phyloP scores from a whole-genome alignment of 805 yeast genomes.

The Groenewaldozyma tartarivorans region DNA sequence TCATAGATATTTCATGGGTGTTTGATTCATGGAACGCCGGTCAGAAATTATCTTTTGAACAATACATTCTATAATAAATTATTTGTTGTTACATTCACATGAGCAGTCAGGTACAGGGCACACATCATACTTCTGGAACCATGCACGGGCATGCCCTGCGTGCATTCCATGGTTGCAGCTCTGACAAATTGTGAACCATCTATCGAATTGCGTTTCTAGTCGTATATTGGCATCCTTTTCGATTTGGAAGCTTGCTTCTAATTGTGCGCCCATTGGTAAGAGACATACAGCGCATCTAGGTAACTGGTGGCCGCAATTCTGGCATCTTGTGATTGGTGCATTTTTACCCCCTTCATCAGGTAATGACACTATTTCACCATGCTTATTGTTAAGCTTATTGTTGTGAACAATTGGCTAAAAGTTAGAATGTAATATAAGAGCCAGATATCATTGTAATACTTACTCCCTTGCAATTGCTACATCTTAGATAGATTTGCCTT shows the following conservation, averaged over 20 bases:
- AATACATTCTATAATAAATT: too few species aligned
- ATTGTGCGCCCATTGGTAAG: slow-evolving; percentile 55
- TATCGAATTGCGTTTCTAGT: slow-evolving; percentile 43
- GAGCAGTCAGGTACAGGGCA: slow-evolving; percentile 94
- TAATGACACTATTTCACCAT: background rate
- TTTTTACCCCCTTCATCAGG: background rate
- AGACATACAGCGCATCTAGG: slow-evolving; percentile 90
- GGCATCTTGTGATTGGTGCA: slow-evolving; percentile 36
- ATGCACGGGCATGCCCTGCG: slow-evolving; percentile 90
- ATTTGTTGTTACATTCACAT: slow-evolving; percentile 56
- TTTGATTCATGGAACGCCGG: too few species aligned
- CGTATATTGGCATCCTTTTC: slow-evolving; percentile 15
- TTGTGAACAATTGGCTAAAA: background rate
- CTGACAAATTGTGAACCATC: slow-evolving; percentile 88
- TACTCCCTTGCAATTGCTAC: slow-evolving; percentile 65
- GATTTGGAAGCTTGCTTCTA: slow-evolving; percentile 5
- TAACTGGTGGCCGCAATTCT: slow-evolving; percentile 77
- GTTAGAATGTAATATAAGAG: background rate
- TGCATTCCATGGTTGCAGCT: slow-evolving; percentile 92
- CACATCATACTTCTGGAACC: slow-evolving; percentile 80
- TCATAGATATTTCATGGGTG: too few species aligned
- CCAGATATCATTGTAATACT: slow-evolving; percentile 3
- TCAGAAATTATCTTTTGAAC: too few species aligned
- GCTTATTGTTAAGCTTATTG: background rate
- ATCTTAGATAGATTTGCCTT: slow-evolving; percentile 71